Evolutionary conservation across 768 basidiomycete species (phyloP).

Genomic region (Calocera viscosa): DNA sequence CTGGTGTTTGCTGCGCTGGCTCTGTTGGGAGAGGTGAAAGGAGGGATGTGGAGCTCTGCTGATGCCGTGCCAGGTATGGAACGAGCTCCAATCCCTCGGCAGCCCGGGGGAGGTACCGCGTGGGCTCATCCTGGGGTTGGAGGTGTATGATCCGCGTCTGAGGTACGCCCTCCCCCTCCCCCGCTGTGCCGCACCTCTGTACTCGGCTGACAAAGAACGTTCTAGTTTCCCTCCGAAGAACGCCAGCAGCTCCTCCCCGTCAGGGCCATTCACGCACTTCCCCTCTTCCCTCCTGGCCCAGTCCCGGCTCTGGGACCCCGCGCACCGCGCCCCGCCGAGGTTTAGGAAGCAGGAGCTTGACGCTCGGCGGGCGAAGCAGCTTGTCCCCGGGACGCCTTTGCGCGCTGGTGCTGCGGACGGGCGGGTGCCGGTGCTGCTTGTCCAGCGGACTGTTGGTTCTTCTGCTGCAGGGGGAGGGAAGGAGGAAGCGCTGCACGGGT

Average conservation of each 20-base stretch:
- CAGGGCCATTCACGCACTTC: slow-evolving; percentile 30
- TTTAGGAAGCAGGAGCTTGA: slow-evolving; percentile 82
- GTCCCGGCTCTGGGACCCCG: slow-evolving; percentile 59
- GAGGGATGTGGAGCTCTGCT: neutral
- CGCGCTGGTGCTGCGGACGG: slow-evolving; percentile 60
- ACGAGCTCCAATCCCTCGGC: slow-evolving; percentile 44
- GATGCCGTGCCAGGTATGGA: slow-evolving; percentile 47
- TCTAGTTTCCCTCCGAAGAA: slow-evolving; percentile 75
- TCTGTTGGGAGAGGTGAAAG: too few relatives aligned
- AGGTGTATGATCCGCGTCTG: slow-evolving; percentile 74
- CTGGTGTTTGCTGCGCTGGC: too few relatives aligned
- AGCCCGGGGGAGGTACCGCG: slow-evolving; percentile 55
- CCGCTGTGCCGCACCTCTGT: neutral
- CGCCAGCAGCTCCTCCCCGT: slow-evolving; percentile 30
- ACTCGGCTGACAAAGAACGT: neutral
- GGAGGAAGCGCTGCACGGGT: slow-evolving; percentile 54
- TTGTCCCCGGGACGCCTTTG: slow-evolving; percentile 65
- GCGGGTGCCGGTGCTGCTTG: slow-evolving; percentile 68
- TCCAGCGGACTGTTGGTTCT: slow-evolving; percentile 58
- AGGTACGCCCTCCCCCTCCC: slow-evolving; percentile 35
- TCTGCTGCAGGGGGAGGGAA: slow-evolving; percentile 14
- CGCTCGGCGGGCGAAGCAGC: slow-evolving; percentile 61
- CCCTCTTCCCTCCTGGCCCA: slow-evolving; percentile 50
- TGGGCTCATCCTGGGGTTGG: slow-evolving; percentile 66
- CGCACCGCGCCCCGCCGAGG: slow-evolving; percentile 43